Evolutionary conservation across 2,329 filamentous ascomycete species (phyloP).

Genomic region (Chaetomiaceae sp.): DNA sequence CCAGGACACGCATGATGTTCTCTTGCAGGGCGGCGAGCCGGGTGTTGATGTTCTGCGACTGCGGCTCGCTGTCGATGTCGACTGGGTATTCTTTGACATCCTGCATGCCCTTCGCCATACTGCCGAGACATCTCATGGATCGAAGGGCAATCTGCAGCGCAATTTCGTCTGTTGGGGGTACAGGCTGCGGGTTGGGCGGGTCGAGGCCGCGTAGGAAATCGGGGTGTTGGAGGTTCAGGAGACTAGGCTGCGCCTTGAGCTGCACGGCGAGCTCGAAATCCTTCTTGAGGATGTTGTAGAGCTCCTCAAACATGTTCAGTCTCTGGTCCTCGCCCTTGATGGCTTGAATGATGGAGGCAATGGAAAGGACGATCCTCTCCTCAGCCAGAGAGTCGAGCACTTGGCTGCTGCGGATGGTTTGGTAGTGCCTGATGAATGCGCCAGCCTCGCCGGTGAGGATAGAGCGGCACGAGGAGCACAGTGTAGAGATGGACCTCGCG

Average conservation of each 20-base stretch:
- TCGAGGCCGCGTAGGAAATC: slow-evolving; percentile 25
- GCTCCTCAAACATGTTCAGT: slow-evolving; percentile 48
- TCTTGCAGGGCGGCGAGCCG: slow-evolving; percentile 38
- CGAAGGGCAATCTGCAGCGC: slow-evolving; percentile 48
- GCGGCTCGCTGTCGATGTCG: slow-evolving; percentile 54
- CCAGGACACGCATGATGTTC: slow-evolving; percentile 44
- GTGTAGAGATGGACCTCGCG: slow-evolving; percentile 67
- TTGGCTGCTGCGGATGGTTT: slow-evolving; percentile 54
- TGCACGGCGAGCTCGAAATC: slow-evolving; percentile 51
- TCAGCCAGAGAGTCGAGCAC: slow-evolving; percentile 65
- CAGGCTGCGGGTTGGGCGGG: slow-evolving; percentile 21
- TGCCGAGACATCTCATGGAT: slow-evolving; percentile 63
- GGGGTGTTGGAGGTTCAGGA: slow-evolving; percentile 25
- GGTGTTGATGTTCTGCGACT: slow-evolving; percentile 16
- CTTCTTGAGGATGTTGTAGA: slow-evolving; percentile 58
- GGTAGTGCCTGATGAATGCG: slow-evolving; percentile 68
- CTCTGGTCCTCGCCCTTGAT: slow-evolving; percentile 55
- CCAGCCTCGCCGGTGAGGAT: slow-evolving; percentile 63
- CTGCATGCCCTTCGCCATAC: slow-evolving; percentile 69
- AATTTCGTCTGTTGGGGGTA: slow-evolving; percentile 37
- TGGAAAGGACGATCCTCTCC: slow-evolving; percentile 68
- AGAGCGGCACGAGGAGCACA: slow-evolving; percentile 71
- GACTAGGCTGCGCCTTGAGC: slow-evolving; percentile 31
- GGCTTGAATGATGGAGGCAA: slow-evolving; percentile 72
- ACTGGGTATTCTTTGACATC: slow-evolving; percentile 62